Percentiles rank a stretch among this genome's conserved stretches.
phyloP scores from a whole-genome alignment of 768 basidiomycete genomes.

The Phlebiopsis flavidoalba region DNA sequence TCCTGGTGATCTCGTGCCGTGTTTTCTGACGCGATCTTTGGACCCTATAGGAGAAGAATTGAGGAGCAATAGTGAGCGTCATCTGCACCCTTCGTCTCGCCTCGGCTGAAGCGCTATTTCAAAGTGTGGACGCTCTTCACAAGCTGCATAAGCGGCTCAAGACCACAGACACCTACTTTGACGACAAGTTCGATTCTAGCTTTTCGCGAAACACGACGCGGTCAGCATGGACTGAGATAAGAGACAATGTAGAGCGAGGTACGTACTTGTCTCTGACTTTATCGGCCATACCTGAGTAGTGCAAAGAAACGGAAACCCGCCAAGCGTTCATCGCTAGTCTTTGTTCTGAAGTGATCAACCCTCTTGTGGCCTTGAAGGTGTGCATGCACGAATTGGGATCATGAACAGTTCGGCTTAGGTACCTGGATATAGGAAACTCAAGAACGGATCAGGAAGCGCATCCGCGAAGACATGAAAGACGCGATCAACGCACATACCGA shows the following conservation, averaged over 20 bases:
- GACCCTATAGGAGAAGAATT: constrained; percentile 59
- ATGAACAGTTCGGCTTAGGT: no score
- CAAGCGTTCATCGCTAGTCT: constrained; percentile 75
- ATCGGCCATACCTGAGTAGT: background rate
- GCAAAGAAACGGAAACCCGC: constrained; percentile 73
- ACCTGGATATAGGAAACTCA: constrained; percentile 66
- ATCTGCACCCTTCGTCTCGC: background rate
- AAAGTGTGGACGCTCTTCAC: constrained; percentile 68
- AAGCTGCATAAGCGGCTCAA: constrained; percentile 70
- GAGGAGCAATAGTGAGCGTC: constrained; percentile 77
- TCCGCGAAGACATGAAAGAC: constrained; percentile 86
- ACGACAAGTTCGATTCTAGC: constrained; percentile 63
- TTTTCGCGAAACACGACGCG: constrained; percentile 40
- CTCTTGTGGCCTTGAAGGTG: constrained; percentile 65
- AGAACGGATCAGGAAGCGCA: constrained; percentile 85
- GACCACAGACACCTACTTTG: constrained; percentile 63
- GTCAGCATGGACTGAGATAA: constrained; percentile 76
- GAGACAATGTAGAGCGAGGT: constrained; percentile 85
- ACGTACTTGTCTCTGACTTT: constrained; percentile 12
- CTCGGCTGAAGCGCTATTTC: background rate
- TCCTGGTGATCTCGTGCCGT: constrained; percentile 13
- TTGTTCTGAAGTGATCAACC: constrained; percentile 65
- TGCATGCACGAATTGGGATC: background rate
- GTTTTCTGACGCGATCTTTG: constrained; percentile 7
- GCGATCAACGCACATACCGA: constrained; percentile 75